Conservation (phyloP, 352 stramenopile species). For the Globisporangium orthogonon region DNA sequence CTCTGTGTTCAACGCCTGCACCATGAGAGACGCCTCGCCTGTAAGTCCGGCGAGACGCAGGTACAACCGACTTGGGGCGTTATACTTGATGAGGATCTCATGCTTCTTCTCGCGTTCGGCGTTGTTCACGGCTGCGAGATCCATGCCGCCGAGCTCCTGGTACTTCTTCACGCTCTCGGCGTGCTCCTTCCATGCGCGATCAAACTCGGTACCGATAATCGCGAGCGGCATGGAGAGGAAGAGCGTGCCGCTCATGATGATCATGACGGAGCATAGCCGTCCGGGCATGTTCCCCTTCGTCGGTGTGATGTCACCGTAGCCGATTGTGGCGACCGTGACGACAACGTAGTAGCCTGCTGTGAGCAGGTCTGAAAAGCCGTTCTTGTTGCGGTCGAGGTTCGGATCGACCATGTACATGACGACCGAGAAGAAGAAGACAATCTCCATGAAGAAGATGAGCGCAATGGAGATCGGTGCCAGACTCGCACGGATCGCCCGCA, state of each 20-base stretch:
- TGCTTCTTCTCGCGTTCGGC: conserved; percentile 46
- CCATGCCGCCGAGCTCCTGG: conserved; percentile 25
- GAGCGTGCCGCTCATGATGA: conserved; percentile 79
- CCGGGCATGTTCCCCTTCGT: conserved; percentile 66
- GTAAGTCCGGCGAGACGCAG: conserved; percentile 51
- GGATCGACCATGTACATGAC: conserved; percentile 80
- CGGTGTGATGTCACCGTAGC: conserved; percentile 72
- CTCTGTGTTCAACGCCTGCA: conserved; percentile 43
- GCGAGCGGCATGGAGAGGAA: conserved; percentile 83
- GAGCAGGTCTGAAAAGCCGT: conserved; percentile 68
- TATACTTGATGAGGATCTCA: conserved; percentile 79
- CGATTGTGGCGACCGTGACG: conserved; percentile 68
- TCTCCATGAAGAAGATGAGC: conserved; percentile 78
- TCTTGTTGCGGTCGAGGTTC: conserved; percentile 51
- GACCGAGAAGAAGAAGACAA: conserved; percentile 75
- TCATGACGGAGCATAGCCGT: conserved; percentile 63
- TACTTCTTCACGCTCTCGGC: conserved; percentile 60
- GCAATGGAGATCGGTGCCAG: conserved; percentile 74
- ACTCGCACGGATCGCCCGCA: conserved; percentile 63
- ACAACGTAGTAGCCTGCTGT: conserved; percentile 73
- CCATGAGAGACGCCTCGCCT: conserved; percentile 62
- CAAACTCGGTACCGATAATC: conserved; percentile 84
- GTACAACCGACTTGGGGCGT: conserved; percentile 60
- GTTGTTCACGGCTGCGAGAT: conserved; percentile 18
- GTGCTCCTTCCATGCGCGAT: conserved; percentile 73